A percentile compares a stretch with the other conserved stretches of the same genome.
Conservation (phyloP, 129 eudicot species). For the Cynara cardunculus region DNA sequence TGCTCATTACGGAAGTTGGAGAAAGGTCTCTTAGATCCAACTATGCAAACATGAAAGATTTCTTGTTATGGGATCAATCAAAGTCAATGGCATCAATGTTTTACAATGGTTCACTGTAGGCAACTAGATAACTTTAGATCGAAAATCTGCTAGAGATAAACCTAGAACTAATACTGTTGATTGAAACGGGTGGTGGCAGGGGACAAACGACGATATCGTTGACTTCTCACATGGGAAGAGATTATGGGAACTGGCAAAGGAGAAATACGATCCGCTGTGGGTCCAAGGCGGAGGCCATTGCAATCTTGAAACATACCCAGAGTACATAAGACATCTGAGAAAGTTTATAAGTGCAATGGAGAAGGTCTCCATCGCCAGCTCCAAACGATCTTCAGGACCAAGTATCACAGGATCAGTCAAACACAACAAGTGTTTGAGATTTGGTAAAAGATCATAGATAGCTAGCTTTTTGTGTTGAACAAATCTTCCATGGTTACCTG, state of each 20-base stretch:
- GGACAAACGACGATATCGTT: constrained; percentile 83
- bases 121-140: background rate
- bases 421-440: constrained; percentile 80
- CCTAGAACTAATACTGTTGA: background rate
- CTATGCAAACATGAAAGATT: background rate
- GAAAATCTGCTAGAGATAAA: background rate
- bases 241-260: constrained; percentile 85
- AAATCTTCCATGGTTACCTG: constrained; percentile 9
- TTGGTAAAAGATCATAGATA: constrained; percentile 37
- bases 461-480: constrained; percentile 8
- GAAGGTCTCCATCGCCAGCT: constrained; percentile 54
- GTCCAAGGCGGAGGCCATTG: constrained; percentile 96
- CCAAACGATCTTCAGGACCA: constrained; percentile 31
- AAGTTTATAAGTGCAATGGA: constrained; percentile 86
- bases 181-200: constrained; percentile 39
- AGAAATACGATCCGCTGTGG: constrained; percentile 95
- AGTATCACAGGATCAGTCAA: constrained; percentile 45
- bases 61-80: background rate
- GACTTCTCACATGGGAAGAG: constrained; percentile 94
- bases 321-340: constrained; percentile 86
- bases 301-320: constrained; percentile 90
- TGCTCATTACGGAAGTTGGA: background rate
- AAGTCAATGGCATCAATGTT: background rate
- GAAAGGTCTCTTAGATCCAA: background rate
- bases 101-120: background rate